Conservation (phyloP, 176 grass and related monocot genomes). For the Cenchrus purpureus region DNA sequence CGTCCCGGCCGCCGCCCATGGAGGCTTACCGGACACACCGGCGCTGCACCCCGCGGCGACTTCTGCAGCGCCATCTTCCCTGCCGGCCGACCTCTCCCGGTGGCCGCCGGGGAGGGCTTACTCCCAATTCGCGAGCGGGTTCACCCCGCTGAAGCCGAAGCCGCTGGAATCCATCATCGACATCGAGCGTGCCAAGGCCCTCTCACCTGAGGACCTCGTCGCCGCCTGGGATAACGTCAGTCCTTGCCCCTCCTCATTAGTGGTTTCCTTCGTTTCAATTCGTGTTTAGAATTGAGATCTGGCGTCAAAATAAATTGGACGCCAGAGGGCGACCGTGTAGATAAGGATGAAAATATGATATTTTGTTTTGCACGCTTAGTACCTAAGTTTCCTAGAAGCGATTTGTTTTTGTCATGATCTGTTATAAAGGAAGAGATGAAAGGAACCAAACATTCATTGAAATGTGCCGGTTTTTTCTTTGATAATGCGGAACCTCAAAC, state of each 20-base stretch:
- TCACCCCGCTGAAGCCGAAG: slow-evolving; percentile 74
- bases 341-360: not conserved
- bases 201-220: slow-evolving; percentile 75
- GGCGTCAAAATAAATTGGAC: not conserved
- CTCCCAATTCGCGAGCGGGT: slow-evolving; percentile 79
- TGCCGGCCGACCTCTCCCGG: slow-evolving; percentile 36
- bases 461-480: slow-evolving; percentile 8
- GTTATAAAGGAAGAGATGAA: not conserved
- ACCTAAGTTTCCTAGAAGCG: not conserved
- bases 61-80: not conserved
- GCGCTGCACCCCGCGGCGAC: not conserved
- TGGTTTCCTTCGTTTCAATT: not conserved
- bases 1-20: not conserved
- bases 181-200: slow-evolving; percentile 68
- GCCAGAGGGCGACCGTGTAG: not conserved
- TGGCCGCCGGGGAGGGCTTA: slow-evolving; percentile 49
- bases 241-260: slow-evolving; percentile 2
- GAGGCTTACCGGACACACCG: not conserved
- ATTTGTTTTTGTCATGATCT: not conserved
- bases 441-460: not conserved
- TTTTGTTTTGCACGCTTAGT: not conserved
- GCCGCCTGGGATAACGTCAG: slow-evolving; percentile 88
- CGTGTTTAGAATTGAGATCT: not conserved
- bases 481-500: not conserved
- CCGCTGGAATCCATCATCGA: slow-evolving; percentile 72